A percentile compares a stretch with the other conserved stretches of the same genome.
These are phyloP conservation scores for Solanum etuberosum DNA, from an alignment of 257 asterid species.

Conservation along the genomic window DNA sequence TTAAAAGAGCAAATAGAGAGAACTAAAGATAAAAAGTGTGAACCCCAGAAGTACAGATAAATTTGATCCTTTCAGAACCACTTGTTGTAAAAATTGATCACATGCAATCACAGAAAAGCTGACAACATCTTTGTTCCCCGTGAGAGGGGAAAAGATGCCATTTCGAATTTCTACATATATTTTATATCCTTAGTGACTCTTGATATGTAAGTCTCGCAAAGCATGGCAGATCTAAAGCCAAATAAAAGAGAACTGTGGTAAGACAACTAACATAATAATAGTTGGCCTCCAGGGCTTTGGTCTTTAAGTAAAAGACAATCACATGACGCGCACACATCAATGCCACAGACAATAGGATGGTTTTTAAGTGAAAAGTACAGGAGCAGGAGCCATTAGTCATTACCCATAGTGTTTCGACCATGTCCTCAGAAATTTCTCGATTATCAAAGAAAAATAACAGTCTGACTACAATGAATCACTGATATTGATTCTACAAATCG, in stretches of 20 bases:
- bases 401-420: background rate
- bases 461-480: background rate
- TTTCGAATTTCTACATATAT: background rate
- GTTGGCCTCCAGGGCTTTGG: background rate
- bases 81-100: background rate
- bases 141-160: background rate
- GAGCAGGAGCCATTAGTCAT: background rate
- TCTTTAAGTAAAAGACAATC: background rate
- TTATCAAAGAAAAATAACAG: background rate
- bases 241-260: background rate
- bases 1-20: background rate
- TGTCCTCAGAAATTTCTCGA: background rate
- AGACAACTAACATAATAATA: background rate
- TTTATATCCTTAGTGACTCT: background rate
- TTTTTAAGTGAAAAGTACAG: background rate
- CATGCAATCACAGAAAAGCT: background rate
- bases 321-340: background rate
- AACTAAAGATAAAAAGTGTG: background rate
- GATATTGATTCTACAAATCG: background rate
- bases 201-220: background rate
- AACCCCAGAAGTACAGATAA: background rate
- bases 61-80: background rate
- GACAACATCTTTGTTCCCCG: background rate
- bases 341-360: no score
- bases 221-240: background rate